Evolutionary conservation across 345 rosid genomes (phyloP).

Genomic region (Populus pruinosa): DNA sequence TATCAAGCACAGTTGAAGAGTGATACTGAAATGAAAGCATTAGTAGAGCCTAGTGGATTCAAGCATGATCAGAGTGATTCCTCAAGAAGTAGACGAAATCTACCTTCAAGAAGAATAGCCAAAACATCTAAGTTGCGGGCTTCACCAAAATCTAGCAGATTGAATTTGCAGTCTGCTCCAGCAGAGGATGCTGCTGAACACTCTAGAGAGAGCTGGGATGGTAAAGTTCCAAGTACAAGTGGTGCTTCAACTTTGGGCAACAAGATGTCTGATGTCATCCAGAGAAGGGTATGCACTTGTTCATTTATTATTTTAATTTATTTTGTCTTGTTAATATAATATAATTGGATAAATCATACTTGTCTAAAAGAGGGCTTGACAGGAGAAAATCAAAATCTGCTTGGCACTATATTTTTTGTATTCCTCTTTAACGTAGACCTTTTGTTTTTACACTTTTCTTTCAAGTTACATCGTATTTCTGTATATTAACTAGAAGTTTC

Average conservation of each 20-base stretch:
- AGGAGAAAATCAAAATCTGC: background rate
- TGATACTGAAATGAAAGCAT: conserved; percentile 40
- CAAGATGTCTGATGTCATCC: conserved; percentile 74
- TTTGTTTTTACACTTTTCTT: background rate
- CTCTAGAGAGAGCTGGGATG: conserved; percentile 63
- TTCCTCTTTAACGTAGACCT: background rate
- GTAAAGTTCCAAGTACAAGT: conserved; percentile 41
- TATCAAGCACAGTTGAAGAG: conserved; percentile 58
- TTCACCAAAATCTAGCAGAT: conserved; percentile 68
- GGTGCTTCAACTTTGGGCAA: conserved; percentile 51
- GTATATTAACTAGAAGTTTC: conserved; percentile 20
- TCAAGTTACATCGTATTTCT: background rate
- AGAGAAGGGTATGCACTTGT: conserved; percentile 66
- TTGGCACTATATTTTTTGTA: background rate
- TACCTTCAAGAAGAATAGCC: conserved; percentile 62
- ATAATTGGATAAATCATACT: background rate
- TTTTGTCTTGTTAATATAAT: background rate
- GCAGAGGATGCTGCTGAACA: conserved; percentile 57
- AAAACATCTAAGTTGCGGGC: conserved; percentile 61
- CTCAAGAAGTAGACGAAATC: conserved; percentile 52
- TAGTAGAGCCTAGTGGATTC: conserved; percentile 39
- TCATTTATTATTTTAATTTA: background rate
- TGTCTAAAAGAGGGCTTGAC: background rate
- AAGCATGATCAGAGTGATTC: conserved; percentile 74
- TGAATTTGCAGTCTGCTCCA: conserved; percentile 43